Evolutionary conservation across 2,329 filamentous ascomycete species (phyloP), one percentile per base, ranked within the genome.

Genomic region (Colletotrichum sansevieriae): DNA sequence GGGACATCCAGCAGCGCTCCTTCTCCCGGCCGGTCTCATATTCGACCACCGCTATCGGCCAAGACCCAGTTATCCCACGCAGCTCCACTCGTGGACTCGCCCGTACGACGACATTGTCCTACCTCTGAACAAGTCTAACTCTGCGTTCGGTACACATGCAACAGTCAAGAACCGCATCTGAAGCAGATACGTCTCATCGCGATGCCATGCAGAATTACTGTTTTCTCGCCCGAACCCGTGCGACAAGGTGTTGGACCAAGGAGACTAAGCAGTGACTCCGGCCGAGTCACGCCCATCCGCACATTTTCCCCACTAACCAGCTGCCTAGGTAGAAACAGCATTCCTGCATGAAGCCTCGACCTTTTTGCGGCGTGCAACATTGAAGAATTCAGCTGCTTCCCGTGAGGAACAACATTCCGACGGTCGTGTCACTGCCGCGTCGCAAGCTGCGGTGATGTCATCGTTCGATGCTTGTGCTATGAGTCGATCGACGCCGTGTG

Each of bases 1-100:
- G 66, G 47, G 55, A 43, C 62, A 25, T 29, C 55, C 66, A 55
- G 66, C 25, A 69, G 61, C 66, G 66, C 43, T 56, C 56, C 41
- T 65, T 46, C 39, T 11, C 13, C 51, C 55, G 49, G 49, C 62
- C 56, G 55, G 47, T 60, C 61, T 59, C 55, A 56, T 37, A 8
- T 37, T 56, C n/a, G 35, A 51, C 62, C 47, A 65, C 65, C 55
- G 43, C 49, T 60, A 65, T 68, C 62, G 49, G 55, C 25, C 49
- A 68, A 61, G 55, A 37, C 63, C 61, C 46, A 54, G n/a, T 46
- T 18, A 44, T 64, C 12, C 52, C 46, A 59, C 44, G 46, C 60
- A 46, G 39, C 41, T 37, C 39, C 20, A 57, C 35, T 44, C 46
- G 18, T 43, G 22, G 46, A 20, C 37, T 44, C n/a, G 15, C 37